Evolutionary conservation across 2,329 filamentous ascomycete genomes (phyloP), one percentile per base, ranked within the genome.

Genomic region (Microsporum canis): DNA sequence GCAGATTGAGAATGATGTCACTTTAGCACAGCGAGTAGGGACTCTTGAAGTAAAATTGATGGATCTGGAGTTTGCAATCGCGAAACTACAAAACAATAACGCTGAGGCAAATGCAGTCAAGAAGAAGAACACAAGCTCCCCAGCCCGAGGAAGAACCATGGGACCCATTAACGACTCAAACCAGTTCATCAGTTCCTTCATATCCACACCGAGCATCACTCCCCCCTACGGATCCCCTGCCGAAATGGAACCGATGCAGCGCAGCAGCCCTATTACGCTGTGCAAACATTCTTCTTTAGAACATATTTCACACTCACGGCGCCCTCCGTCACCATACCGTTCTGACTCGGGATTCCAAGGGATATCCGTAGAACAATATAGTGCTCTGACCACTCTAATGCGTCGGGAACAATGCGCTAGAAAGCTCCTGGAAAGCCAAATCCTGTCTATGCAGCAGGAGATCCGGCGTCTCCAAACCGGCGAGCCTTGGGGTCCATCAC

Each of bases 1-100:
- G 68, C 73, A 76, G 51, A 69, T 72, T 41, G 71, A 75, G 60
- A 73, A 74, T 29, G 71, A 71, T 23, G 66, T 72, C 17, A 75
- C 71, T 39, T 66, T 79, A 0, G 77, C 78, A 61, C 76, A 79
- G 60, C 72, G 78, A 55, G 64, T 80, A n/a, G 76, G 75, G 38
- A 79, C 77, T 0, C 67, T 80, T 5, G 78, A 80, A 63, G 77
- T 80, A 27, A 80, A 80, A 63, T 67, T 79, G 57, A 78, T 79
- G 64, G 78, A 79, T 56, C 70, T 80, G 3, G 78, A 80, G 64
- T 77, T 78, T 60, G 78, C 78, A 3, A 76, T 80, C 62, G 76
- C 77, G 0, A 75, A 77, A 59, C 71, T 80, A 62, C 78, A 79
- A 65, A 43, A 34, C n/a, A 31, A 59, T 34, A 12, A n/a, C 8